Evolutionary conservation across 179 eudicot species (phyloP).

Genomic region (Beta macrorhiza): DNA sequence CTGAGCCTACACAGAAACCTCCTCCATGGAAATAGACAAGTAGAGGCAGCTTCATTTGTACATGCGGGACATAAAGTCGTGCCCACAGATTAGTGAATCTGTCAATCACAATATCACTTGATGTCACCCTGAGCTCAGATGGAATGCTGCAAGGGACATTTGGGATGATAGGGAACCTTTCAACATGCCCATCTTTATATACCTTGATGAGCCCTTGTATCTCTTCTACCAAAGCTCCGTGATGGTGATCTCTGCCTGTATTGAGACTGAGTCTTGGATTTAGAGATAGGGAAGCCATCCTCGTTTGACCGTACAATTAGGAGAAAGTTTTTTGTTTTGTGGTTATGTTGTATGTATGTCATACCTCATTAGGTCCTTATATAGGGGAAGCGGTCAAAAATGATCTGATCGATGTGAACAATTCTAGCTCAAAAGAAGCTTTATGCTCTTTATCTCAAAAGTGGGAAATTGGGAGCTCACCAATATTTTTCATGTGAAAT

Average conservation of each 20-base stretch:
- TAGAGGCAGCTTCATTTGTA: slow-evolving; percentile 36
- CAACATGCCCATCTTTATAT: slow-evolving; percentile 63
- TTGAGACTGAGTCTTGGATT: slow-evolving; percentile 24
- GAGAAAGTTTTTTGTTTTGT: slow-evolving; percentile 5
- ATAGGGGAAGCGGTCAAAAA: slow-evolving; percentile 22
- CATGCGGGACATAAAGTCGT: slow-evolving; percentile 59
- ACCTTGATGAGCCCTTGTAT: slow-evolving; percentile 68
- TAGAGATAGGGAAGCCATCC: slow-evolving; percentile 29
- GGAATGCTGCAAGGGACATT: slow-evolving; percentile 40
- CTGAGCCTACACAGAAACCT: slow-evolving; percentile 73
- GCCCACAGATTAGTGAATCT: slow-evolving; percentile 57
- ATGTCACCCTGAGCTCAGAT: slow-evolving; percentile 41
- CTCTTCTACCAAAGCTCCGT: slow-evolving; percentile 43
- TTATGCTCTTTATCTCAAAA: slow-evolving; percentile 32
- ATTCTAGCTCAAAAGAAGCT: slow-evolving; percentile 24
- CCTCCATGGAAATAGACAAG: slow-evolving; percentile 65
- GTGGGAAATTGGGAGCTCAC: slow-evolving; percentile 24
- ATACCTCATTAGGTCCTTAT: slow-evolving; percentile 24
- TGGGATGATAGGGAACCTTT: slow-evolving; percentile 51
- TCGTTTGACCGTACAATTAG: slow-evolving; percentile 9
- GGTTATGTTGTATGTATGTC: slow-evolving; percentile 20
- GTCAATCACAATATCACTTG: slow-evolving; percentile 55
- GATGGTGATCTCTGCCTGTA: slow-evolving; percentile 28
- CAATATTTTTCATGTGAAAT: not conserved
- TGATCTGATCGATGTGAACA: slow-evolving; percentile 25